phyloP scores from a whole-genome alignment of 345 rosid species.

The Salix koriyanagi region DNA sequence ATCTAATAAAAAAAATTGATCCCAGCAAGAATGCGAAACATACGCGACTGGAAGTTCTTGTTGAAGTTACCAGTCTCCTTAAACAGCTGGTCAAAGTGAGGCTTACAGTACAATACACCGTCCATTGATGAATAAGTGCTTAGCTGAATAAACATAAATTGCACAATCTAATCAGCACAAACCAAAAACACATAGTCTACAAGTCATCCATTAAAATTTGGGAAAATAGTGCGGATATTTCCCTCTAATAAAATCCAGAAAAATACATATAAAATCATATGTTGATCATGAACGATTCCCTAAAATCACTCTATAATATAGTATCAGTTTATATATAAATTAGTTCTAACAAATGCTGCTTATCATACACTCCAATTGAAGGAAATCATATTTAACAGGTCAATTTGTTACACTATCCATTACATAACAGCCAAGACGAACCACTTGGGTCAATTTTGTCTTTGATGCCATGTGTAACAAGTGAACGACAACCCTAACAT shows the following conservation, averaged over 20 bases:
- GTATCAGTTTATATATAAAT: background rate
- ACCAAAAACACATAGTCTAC: background rate
- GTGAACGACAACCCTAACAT: background rate
- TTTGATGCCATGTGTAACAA: background rate
- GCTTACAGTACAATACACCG: slow-evolving; percentile 92
- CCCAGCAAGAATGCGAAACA: slow-evolving; percentile 21
- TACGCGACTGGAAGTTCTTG: slow-evolving; percentile 95
- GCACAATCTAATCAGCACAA: slow-evolving; percentile 13
- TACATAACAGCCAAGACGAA: background rate
- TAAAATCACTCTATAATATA: background rate
- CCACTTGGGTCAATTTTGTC: background rate
- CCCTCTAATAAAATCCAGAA: background rate
- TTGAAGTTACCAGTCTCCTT: slow-evolving; percentile 86
- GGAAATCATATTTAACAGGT: background rate
- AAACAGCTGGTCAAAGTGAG: slow-evolving; percentile 97
- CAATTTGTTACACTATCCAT: background rate
- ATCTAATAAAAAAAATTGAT: slow-evolving; percentile 5
- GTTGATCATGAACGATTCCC: background rate
- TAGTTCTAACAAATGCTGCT: background rate
- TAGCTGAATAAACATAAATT: slow-evolving; percentile 48
- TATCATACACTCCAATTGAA: background rate
- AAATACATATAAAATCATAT: background rate
- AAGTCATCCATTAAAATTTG: background rate
- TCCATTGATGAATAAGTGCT: slow-evolving; percentile 97
- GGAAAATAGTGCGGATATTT: background rate